Percentiles rank a stretch among this genome's conserved stretches.
These are phyloP conservation scores for Termitomyces sp. DNA, from an alignment of 768 basidiomycete genomes.

Conservation along the genomic window DNA sequence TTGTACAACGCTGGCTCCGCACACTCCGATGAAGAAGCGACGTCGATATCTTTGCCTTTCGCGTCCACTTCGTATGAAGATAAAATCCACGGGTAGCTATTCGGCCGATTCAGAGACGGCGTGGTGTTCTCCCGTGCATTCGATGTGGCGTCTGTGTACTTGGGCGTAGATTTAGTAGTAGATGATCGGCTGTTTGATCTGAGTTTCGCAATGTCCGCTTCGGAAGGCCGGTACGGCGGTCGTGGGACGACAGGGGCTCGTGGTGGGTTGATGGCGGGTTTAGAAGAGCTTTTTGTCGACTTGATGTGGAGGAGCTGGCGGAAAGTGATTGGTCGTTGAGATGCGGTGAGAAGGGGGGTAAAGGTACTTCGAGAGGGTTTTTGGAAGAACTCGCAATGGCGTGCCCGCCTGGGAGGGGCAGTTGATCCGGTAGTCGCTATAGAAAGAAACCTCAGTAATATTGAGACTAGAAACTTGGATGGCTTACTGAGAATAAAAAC, in stretches of 20 bases:
- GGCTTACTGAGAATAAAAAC: too few species aligned
- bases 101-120: too few species aligned
- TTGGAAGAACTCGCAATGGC: background rate
- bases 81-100: too few species aligned
- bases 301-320: background rate
- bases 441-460: background rate
- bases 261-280: background rate
- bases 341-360: background rate
- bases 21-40: too few species aligned
- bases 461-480: background rate
- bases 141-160: background rate
- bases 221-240: conserved; percentile 9
- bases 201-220: conserved; percentile 1
- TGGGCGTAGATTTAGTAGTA: background rate
- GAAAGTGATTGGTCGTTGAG: background rate
- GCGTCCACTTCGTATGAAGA: too few species aligned
- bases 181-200: background rate
- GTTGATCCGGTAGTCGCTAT: conserved; percentile 5
- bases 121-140: too few species aligned
- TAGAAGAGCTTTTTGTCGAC: background rate
- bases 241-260: background rate
- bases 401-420: background rate
- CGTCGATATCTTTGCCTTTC: too few species aligned
- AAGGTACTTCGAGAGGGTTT: background rate
- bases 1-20: too few species aligned